These are phyloP conservation scores for Rosellinia necatrix DNA, from an alignment of 2,329 filamentous ascomycete species.

Conservation along the genomic window DNA sequence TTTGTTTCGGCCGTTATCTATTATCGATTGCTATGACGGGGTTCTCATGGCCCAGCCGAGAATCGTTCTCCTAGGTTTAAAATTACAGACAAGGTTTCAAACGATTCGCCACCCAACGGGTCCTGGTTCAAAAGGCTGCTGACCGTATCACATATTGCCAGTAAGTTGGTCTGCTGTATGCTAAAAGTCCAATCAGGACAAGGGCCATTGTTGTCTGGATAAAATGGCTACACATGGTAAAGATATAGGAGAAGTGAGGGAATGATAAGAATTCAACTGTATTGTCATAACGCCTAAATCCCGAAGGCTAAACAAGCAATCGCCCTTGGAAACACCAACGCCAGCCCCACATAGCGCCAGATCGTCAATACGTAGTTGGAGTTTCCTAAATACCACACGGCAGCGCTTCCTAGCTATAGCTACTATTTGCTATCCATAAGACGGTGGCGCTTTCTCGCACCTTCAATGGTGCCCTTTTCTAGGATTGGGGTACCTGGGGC, in stretches of 20 bases:
- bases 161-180: too few species aligned
- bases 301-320: background rate
- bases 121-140: too few species aligned
- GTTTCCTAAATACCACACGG: constrained; percentile 6
- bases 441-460: constrained; percentile 19
- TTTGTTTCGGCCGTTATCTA: too few species aligned
- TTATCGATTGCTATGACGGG: too few species aligned
- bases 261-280: background rate
- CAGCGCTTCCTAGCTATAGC: background rate
- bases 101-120: too few species aligned
- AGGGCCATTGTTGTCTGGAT: too few species aligned
- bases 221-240: too few species aligned
- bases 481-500: constrained; percentile 35
- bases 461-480: constrained; percentile 28
- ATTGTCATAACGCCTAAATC: background rate
- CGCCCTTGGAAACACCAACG: constrained; percentile 1
- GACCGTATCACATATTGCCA: too few species aligned
- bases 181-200: too few species aligned
- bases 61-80: too few species aligned
- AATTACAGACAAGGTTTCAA: too few species aligned
- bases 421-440: constrained; percentile 12
- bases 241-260: background rate
- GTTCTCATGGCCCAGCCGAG: too few species aligned
- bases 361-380: constrained; percentile 1
- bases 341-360: background rate